Percentiles rank a stretch among this genome's conserved stretches.
Conservation (phyloP, 2,329 filamentous ascomycete species). For the Aspergillus quadrilineatus region DNA sequence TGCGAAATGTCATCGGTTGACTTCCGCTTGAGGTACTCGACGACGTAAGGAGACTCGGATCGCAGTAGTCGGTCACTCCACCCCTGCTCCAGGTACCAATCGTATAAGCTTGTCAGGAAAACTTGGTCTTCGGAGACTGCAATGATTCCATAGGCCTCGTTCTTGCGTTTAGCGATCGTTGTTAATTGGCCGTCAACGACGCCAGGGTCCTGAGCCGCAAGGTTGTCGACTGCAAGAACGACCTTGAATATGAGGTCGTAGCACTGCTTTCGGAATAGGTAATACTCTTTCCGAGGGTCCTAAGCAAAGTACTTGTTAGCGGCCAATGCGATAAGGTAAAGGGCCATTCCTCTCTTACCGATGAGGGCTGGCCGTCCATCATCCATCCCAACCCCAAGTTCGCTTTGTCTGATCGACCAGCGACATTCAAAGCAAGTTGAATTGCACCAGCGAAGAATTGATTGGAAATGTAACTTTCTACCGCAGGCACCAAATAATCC, state of each 20-base stretch:
- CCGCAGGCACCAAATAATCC: constrained; percentile 74
- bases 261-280: constrained; percentile 70
- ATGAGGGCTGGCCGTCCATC: constrained; percentile 72
- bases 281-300: constrained; percentile 69
- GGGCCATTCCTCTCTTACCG: constrained; percentile 34
- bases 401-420: constrained; percentile 79
- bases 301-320: constrained; percentile 26
- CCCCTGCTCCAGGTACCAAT: constrained; percentile 88
- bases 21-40: constrained; percentile 79
- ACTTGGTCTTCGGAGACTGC: constrained; percentile 86
- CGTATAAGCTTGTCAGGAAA: constrained; percentile 94
- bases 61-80: constrained; percentile 83
- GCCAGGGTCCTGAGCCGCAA: constrained; percentile 67
- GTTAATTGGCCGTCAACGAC: constrained; percentile 76
- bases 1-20: constrained; percentile 70
- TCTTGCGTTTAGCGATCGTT: constrained; percentile 71
- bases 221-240: constrained; percentile 72
- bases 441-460: constrained; percentile 92
- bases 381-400: constrained; percentile 85
- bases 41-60: constrained; percentile 79
- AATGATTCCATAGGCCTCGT: constrained; percentile 88
- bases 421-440: constrained; percentile 78
- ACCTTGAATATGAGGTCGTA: constrained; percentile 88
- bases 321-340: neutral
- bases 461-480: constrained; percentile 74